Evolutionary conservation across 2,329 filamentous ascomycete species (phyloP), one percentile per base, ranked within the genome.

Genomic region (Didymella glomerata): DNA sequence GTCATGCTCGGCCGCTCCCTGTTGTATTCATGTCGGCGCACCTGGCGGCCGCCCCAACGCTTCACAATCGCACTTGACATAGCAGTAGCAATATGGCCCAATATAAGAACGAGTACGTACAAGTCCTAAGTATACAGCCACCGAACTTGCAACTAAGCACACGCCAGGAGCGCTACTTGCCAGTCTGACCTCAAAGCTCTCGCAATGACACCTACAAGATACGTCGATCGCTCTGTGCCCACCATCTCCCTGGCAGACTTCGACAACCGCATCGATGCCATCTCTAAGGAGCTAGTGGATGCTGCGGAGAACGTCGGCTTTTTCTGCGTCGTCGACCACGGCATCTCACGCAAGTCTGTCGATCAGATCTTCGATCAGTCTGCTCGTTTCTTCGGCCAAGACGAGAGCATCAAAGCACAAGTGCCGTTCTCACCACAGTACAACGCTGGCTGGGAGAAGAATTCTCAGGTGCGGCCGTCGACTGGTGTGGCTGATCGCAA

Each of bases 391-490:
- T 88, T 88, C 74, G 65, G 76, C 16, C 80, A 86, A 8, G 78
- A 83, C 0, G 81, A 85, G 64, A 73, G 78, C 0, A 70, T 80
- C 54, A 88, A 88, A 68, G 78, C 80, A 16, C 79, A 76, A 6
- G 83, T 86, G 1, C 83, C 85, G 0, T 88, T 83, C 77, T 83
- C 78, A 42, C 76, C 76, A 6, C 78, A 68, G 46, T 55, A 81
- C 58, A 88, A 88, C 63, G 82, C 83, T 1, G 86, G 86, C 8
- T 88, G 86, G 85, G 86, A 88, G 76, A 84, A 84, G 70, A 82
- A 80, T 61, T 78, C 81, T 8, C 86, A 88, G 66, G 76, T 88
- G 42, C 81, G 86, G 13, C 85, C 85, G 0, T 86, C 83, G 3
- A 88, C 86, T 0, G 86, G 86, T 11, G 77, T 78, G 1, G 79